Evolutionary conservation across 331 rosid species (phyloP), one percentile per base, ranked within the genome.

Genomic region (Spiraea crenata): DNA sequence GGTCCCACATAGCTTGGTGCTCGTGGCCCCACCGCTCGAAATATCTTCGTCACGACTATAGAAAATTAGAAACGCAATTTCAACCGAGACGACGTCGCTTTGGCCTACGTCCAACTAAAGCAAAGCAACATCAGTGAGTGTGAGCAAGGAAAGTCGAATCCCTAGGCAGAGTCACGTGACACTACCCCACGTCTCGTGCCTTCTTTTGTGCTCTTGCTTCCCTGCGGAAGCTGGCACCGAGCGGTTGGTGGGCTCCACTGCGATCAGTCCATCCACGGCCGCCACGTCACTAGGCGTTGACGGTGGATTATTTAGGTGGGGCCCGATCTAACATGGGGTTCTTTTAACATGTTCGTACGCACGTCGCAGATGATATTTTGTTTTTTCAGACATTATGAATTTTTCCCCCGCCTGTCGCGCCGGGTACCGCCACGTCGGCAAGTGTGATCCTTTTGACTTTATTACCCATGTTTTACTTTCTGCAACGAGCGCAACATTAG

Each of bases 141-240:
- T 69, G 69, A 75, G 56, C 44, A 8, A 59, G 64, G 45, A 1
- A n/a, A 7, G 35, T 67, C 49, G 65, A 75, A 55, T 54, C 38
- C 58, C 34, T 16, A 20, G 71, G 75, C 76, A 78, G 39, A 40
- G 83, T 84, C 91, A 84, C 91, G 86, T 86, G 95, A 86, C 40
- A 14, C 6, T 40, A 20, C 49, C 83, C 82, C 83, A 65, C 79
- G 60, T 71, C 85, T 45, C 79, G 78, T 80, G 31, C 31, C 31
- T 25, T 2, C 31, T 25, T 25, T 2, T 25, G 31, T 25, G 31
- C 31, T 25, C 31, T 25, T 25, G 31, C 31, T 25, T 25, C 31
- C 31, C 2, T 25, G 31, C 31, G 31, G 31, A 67, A 71, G 79
- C 79, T 89, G 87, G 82, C 77, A 55, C 4, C 25, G 48, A 12